A percentile compares a stretch with the other conserved stretches of the same genome.
Conservation (phyloP, 169 alveolate species). For the Blepharisma undulans region DNA sequence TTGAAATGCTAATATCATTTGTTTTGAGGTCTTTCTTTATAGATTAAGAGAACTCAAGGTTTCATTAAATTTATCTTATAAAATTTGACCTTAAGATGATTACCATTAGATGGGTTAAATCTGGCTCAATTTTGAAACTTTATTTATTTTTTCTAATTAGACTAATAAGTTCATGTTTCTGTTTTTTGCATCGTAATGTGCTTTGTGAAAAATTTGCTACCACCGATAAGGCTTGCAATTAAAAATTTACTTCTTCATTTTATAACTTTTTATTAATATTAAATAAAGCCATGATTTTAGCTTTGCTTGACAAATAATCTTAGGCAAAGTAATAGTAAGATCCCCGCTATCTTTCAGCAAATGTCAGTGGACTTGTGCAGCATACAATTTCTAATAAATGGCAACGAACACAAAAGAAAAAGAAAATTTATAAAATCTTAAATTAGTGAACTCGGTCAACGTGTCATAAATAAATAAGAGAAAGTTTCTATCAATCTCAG, state of each 20-base stretch:
- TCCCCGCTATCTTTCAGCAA: background rate
- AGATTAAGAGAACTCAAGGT: background rate
- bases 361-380: background rate
- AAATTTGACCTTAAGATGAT: no score
- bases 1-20: no score
- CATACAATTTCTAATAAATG: background rate
- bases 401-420: background rate
- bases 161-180: background rate
- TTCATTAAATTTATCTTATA: background rate
- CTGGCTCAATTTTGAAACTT: background rate
- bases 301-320: no score
- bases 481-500: background rate
- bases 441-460: background rate
- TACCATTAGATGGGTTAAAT: no score
- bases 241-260: background rate
- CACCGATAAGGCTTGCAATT: background rate
- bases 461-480: background rate
- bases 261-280: no score
- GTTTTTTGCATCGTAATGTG: background rate
- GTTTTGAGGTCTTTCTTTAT: background rate
- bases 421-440: background rate
- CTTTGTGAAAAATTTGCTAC: background rate
- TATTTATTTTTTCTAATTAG: background rate
- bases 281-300: background rate
- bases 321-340: background rate